Conservation (phyloP, 2,329 filamentous ascomycete species). For the Cladophialophora exuberans region DNA sequence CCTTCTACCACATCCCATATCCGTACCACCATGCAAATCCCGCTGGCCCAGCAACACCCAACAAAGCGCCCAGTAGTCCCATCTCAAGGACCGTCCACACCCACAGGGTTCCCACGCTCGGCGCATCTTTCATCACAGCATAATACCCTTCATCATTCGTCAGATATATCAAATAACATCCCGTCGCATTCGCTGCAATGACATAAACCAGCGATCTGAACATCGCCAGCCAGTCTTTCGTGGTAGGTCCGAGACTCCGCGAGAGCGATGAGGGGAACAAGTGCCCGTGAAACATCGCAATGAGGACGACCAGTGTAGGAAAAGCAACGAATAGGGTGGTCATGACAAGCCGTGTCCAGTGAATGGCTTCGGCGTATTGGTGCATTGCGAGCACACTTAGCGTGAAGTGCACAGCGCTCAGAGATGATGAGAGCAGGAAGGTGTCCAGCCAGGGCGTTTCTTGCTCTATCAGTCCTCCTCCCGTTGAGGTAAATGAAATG, state of each 20-base stretch:
- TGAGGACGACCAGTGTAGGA: constrained; percentile 47
- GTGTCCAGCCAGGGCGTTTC: constrained; percentile 42
- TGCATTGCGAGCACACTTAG: constrained; percentile 50
- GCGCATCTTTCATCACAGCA: constrained; percentile 87
- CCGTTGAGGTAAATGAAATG: background rate
- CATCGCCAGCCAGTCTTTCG: constrained; percentile 8
- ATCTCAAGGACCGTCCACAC: constrained; percentile 91
- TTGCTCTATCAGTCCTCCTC: background rate
- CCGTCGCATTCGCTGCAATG: constrained; percentile 60
- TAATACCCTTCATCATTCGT: constrained; percentile 82
- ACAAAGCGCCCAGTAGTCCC: constrained; percentile 67
- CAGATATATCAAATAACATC: constrained; percentile 79
- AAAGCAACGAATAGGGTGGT: constrained; percentile 44
- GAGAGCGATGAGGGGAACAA: constrained; percentile 39
- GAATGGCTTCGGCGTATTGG: constrained; percentile 47
- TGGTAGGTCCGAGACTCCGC: constrained; percentile 2
- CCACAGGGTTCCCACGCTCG: constrained; percentile 88
- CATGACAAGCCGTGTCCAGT: constrained; percentile 33
- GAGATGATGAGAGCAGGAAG: constrained; percentile 45
- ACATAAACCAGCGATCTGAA: constrained; percentile 63
- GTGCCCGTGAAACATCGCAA: constrained; percentile 51
- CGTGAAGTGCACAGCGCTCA: constrained; percentile 50
- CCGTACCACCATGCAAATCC: constrained; percentile 59
- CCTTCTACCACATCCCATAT: constrained; percentile 49
- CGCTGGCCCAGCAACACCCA: constrained; percentile 56